phyloP scores from a whole-genome alignment of 2,329 filamentous ascomycete species.

The Colletotrichum spinosum region DNA sequence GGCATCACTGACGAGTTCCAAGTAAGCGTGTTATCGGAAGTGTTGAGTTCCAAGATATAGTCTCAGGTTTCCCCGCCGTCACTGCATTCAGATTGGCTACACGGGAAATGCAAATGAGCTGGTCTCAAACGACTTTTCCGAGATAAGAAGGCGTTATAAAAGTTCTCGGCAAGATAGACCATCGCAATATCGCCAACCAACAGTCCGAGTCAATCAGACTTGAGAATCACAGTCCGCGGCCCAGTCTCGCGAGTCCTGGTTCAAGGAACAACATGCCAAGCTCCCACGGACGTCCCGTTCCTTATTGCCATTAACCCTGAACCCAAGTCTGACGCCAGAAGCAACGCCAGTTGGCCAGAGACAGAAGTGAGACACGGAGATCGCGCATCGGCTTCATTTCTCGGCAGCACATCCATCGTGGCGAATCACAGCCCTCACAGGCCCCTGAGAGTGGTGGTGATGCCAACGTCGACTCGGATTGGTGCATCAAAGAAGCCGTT shows the following conservation, averaged over 20 bases:
- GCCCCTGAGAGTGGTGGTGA: slow-evolving; percentile 20
- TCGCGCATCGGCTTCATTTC: slow-evolving; percentile 25
- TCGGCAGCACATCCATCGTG: slow-evolving; percentile 16
- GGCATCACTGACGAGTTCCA: background rate
- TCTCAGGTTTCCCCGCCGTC: background rate
- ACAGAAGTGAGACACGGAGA: slow-evolving; percentile 31
- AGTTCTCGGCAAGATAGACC: no score
- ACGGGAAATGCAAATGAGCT: slow-evolving; percentile 7
- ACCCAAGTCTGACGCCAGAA: background rate
- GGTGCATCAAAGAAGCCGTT: slow-evolving; percentile 8
- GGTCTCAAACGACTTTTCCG: slow-evolving; percentile 4
- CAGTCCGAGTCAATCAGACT: no score
- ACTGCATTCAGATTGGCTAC: slow-evolving; percentile 2
- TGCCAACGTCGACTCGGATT: slow-evolving; percentile 11
- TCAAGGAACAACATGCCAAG: no score
- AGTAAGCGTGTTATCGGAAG: background rate
- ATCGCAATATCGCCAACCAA: no score
- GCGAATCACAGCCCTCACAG: slow-evolving; percentile 23
- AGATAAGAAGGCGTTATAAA: slow-evolving; percentile 7
- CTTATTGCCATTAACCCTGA: background rate
- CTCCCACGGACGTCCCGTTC: background rate
- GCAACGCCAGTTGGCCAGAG: slow-evolving; percentile 24
- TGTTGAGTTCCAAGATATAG: no score
- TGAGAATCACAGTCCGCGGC: no score
- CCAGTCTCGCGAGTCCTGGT: no score